Evolutionary conservation across 176 grass and related monocot genomes (phyloP).

Genomic region (Saccharum officinarum): DNA sequence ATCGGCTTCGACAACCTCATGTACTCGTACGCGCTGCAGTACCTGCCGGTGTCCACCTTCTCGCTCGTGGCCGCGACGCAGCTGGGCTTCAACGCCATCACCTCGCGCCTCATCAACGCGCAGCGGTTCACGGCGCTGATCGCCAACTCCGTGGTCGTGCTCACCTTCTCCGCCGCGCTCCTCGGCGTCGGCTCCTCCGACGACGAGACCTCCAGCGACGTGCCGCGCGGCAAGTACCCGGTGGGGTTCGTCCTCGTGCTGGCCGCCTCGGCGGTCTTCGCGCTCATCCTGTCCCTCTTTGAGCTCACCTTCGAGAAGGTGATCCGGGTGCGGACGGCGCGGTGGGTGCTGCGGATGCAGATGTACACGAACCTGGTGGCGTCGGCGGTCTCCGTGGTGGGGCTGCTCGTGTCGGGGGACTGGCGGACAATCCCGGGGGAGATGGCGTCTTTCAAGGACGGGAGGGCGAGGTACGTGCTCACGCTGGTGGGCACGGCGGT

Average conservation of each 20-base stretch:
- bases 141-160: conserved; percentile 71
- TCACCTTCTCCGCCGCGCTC: conserved; percentile 71
- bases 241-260: conserved; percentile 68
- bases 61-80: conserved; percentile 71
- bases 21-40: conserved; percentile 81
- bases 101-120: conserved; percentile 67
- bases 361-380: conserved; percentile 38
- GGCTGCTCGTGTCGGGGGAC: conserved; percentile 56
- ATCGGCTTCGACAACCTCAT: conserved; percentile 69
- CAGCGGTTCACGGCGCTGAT: conserved; percentile 80
- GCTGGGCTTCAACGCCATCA: conserved; percentile 80
- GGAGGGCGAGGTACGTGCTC: conserved; percentile 54
- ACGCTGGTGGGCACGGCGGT: conserved; percentile 61
- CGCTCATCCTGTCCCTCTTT: conserved; percentile 65
- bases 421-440: conserved; percentile 49
- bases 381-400: conserved; percentile 33
- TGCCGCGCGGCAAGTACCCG: conserved; percentile 53
- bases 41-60: conserved; percentile 91
- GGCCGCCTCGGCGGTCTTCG: conserved; percentile 51
- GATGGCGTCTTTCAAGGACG: conserved; percentile 51
- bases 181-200: conserved; percentile 54
- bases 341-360: conserved; percentile 46
- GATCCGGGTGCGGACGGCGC: conserved; percentile 34
- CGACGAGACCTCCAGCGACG: conserved; percentile 32
- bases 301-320: conserved; percentile 63